Base-by-base conservation (phyloP, 768 basidiomycete genomes). In the Steccherinum ochraceum region DNA sequence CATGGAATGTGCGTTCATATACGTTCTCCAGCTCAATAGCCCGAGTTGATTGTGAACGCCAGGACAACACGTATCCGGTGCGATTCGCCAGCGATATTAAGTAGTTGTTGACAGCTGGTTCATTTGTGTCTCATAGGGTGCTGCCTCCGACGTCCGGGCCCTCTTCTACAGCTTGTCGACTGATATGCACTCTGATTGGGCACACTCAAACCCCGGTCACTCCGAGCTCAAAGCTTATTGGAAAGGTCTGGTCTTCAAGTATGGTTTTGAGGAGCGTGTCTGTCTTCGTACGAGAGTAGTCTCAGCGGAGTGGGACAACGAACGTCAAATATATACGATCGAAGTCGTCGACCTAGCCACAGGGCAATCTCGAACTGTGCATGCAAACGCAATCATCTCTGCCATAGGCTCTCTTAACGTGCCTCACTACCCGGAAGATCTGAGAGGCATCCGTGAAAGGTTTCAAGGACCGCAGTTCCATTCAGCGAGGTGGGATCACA, bases 401-500 rank as follows among this genome's bases (percentile, higher is more conserved):
- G 69, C 67, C 35, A 50, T 48, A 0, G 65, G 65, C n/a, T 42
- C 50, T 2, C 60, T 69, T 5, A 52, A 62, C 23, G 55, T 52
- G 24, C 63, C 63, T 4, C 55, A 56, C 5, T 58, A 61, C 35
- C 57, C 67, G 16, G 55, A 59, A 2, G 53, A 57, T 1, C 30
- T 72, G 4, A 52, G 47, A 0, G 69, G 64, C 24, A 18, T 47
- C 5, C 25, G 20, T 16, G 42, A 25, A 27, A 19, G 30, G 16
- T 67, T 67, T 53, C 46, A 61, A 35, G 67, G 68, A 4, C 25
- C 26, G 11, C 40, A 57, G 18, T 67, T 61, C 40, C 68, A 70
- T 45, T 61, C 64, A 2, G 55, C 62, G 12, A 20, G 51, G 7
- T 70, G 67, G 67, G 25, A 57, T 3, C 51, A 59, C 20, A 55